Conservation (phyloP, 1,139 yeast genomes). For the Hemisphaericaspora xylofermentans region DNA sequence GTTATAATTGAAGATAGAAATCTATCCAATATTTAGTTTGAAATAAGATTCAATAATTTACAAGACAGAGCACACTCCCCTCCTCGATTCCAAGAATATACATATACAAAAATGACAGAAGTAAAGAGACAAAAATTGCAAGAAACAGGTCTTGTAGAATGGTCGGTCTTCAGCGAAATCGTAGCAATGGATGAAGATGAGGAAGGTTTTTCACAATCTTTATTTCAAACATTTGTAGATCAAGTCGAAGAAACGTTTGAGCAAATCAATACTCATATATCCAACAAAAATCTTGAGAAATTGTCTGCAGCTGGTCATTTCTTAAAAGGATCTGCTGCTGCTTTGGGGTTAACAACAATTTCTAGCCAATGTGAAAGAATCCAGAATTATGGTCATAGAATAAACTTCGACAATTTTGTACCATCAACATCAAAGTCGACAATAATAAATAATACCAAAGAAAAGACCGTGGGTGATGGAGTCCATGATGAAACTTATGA, state of each 20-base stretch:
- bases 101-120: slow-evolving; percentile 28
- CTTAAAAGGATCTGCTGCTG: slow-evolving; percentile 93
- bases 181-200: slow-evolving; percentile 93
- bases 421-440: neutral
- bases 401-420: slow-evolving; percentile 45
- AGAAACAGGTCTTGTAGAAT: slow-evolving; percentile 70
- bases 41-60: too few relatives aligned
- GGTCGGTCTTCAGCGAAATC: slow-evolving; percentile 86
- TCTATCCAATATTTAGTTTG: too few relatives aligned
- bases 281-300: slow-evolving; percentile 49
- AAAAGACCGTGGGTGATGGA: too few relatives aligned
- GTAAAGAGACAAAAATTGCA: slow-evolving; percentile 38
- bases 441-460: slow-evolving; percentile 15
- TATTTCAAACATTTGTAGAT: slow-evolving; percentile 81
- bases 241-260: slow-evolving; percentile 82
- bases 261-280: slow-evolving; percentile 62
- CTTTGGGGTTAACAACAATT: slow-evolving; percentile 79
- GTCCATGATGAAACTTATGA: too few relatives aligned
- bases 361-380: slow-evolving; percentile 89
- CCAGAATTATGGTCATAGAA: slow-evolving; percentile 77
- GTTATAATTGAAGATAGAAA: too few relatives aligned
- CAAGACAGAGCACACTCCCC: too few relatives aligned
- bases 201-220: slow-evolving; percentile 76
- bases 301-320: slow-evolving; percentile 85
- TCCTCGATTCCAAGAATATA: neutral